Evolutionary conservation across 352 stramenopile species (phyloP).

Genomic region (Globisporangium spiculum): DNA sequence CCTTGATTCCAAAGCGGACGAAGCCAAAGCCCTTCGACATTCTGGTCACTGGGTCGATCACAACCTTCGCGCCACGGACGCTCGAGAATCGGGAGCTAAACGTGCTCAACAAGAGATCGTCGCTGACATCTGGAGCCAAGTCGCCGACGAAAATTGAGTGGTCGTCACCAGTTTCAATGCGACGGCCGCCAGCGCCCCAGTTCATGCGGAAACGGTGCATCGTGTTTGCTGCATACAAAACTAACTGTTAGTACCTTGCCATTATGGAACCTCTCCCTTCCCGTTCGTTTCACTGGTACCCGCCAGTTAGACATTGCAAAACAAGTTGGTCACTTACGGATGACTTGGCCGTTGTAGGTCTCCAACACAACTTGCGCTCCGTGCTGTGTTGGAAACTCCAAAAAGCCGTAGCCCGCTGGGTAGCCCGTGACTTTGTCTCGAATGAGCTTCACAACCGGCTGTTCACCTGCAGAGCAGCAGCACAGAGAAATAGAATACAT

Average conservation of each 20-base stretch:
- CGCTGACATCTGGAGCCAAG: slow-evolving; percentile 86
- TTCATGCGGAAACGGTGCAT: slow-evolving; percentile 90
- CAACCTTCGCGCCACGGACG: slow-evolving; percentile 86
- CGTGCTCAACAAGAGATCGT: slow-evolving; percentile 81
- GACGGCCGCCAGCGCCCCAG: slow-evolving; percentile 85
- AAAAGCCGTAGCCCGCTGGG: slow-evolving; percentile 87
- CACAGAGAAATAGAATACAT: not conserved
- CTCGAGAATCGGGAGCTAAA: slow-evolving; percentile 81
- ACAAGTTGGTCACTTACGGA: slow-evolving; percentile 46
- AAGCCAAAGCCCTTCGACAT: slow-evolving; percentile 93
- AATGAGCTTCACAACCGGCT: slow-evolving; percentile 89
- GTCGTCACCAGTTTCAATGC: slow-evolving; percentile 81
- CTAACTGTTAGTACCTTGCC: not conserved
- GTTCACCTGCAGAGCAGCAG: slow-evolving; percentile 41
- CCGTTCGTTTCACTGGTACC: not conserved
- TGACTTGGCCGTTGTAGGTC: slow-evolving; percentile 82
- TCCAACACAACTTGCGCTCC: slow-evolving; percentile 86
- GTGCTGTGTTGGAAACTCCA: slow-evolving; percentile 85
- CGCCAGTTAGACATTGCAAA: not conserved
- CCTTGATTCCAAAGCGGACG: slow-evolving; percentile 86
- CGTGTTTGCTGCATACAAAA: slow-evolving; percentile 68
- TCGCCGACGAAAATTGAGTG: slow-evolving; percentile 93
- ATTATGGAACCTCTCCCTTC: not conserved
- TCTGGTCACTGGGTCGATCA: slow-evolving; percentile 86
- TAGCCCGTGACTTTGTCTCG: slow-evolving; percentile 89